A percentile compares a stretch with the other conserved stretches of the same genome.
Conservation (phyloP, 805 yeast species). For the Sugiyamaella valdiviana region DNA sequence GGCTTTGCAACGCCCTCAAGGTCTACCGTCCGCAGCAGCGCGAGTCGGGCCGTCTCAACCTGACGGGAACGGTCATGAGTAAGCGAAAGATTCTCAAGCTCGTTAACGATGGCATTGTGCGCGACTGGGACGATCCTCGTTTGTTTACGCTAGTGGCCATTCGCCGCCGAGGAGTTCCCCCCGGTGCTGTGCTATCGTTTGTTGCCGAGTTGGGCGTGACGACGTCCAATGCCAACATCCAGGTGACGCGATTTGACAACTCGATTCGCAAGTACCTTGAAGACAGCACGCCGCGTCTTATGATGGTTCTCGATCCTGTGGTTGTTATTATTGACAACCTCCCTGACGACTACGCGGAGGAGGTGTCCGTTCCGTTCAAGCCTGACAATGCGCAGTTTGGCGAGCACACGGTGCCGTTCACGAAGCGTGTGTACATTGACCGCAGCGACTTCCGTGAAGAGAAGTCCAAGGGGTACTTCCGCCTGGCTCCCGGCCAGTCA, state of each 20-base stretch:
- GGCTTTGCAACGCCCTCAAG: slow-evolving; percentile 93
- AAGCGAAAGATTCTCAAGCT: slow-evolving; percentile 93
- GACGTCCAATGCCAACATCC: slow-evolving; percentile 86
- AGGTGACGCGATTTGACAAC: slow-evolving; percentile 80
- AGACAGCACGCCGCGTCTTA: slow-evolving; percentile 85
- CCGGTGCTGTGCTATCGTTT: slow-evolving; percentile 91
- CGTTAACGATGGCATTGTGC: slow-evolving; percentile 71
- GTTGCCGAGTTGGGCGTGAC: slow-evolving; percentile 96
- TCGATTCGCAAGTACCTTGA: slow-evolving; percentile 85
- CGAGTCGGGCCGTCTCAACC: slow-evolving; percentile 93
- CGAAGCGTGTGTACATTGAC: slow-evolving; percentile 77
- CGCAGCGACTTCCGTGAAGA: slow-evolving; percentile 77
- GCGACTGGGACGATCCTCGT: slow-evolving; percentile 99
- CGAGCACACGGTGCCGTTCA: slow-evolving; percentile 66
- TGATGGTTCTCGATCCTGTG: slow-evolving; percentile 87
- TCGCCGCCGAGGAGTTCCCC: slow-evolving; percentile 97
- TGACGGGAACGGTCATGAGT: slow-evolving; percentile 89
- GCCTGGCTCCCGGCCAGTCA: slow-evolving; percentile 89
- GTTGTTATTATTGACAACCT: slow-evolving; percentile 78
- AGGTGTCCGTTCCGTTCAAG: slow-evolving; percentile 76
- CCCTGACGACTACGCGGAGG: slow-evolving; percentile 64
- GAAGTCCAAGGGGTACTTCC: slow-evolving; percentile 66
- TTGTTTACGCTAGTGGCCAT: slow-evolving; percentile 90
- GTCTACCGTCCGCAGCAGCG: slow-evolving; percentile 98
- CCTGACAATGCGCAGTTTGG: slow-evolving; percentile 79